phyloP scores from a whole-genome alignment of 768 basidiomycete genomes.

The Leccinum obscurum region DNA sequence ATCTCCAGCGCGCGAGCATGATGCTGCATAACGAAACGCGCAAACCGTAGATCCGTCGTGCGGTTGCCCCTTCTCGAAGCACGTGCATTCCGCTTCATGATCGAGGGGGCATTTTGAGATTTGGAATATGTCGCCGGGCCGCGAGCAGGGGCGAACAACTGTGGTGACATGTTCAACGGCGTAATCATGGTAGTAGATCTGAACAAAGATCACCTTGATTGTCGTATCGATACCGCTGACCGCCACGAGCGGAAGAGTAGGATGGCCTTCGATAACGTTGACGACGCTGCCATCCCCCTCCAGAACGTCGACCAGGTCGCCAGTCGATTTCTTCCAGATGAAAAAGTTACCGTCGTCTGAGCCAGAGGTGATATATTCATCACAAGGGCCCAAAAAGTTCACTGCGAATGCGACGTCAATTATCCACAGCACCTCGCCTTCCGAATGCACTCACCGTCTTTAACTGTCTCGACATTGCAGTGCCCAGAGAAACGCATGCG shows the following conservation, averaged over 20 bases:
- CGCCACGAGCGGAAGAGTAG: conserved; percentile 77
- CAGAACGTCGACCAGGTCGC: conserved; percentile 68
- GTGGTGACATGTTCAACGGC: not conserved
- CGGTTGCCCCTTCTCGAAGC: conserved; percentile 29
- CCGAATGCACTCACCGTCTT: conserved; percentile 63
- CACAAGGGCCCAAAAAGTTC: conserved; percentile 77
- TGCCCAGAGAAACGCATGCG: conserved; percentile 64
- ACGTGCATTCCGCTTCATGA: conserved; percentile 56
- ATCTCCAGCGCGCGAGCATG: conserved; percentile 27
- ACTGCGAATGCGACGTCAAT: conserved; percentile 43
- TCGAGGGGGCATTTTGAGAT: conserved; percentile 49
- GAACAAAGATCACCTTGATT: conserved; percentile 59
- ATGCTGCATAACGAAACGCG: conserved; percentile 34
- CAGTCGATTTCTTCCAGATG: conserved; percentile 75
- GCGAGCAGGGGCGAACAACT: conserved; percentile 68
- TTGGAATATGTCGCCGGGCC: conserved; percentile 54
- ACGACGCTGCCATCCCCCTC: conserved; percentile 83
- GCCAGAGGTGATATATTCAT: conserved; percentile 80
- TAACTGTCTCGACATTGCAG: conserved; percentile 80
- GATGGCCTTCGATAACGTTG: conserved; percentile 84
- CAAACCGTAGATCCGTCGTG: conserved; percentile 24
- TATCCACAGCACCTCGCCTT: not conserved
- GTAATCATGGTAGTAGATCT: conserved; percentile 1
- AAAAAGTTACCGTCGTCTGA: conserved; percentile 90
- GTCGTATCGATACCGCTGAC: conserved; percentile 86